Base-by-base conservation (phyloP, 2,329 filamentous ascomycete genomes). In the Penicillium oxalicum region DNA sequence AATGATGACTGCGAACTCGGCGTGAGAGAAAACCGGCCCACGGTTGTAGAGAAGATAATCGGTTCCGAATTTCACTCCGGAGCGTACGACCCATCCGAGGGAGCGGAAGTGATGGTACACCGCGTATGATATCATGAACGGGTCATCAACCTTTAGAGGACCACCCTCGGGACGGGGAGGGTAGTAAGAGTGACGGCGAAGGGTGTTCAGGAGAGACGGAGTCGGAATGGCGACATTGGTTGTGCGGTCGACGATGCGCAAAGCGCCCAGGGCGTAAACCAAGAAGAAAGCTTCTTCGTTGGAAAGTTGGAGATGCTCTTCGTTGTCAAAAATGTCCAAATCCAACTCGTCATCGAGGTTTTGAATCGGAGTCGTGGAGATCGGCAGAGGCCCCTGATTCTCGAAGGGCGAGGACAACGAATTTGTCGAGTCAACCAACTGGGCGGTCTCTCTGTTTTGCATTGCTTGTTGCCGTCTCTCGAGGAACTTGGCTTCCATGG, bases 71-170 rank as follows among this genome's bases (percentile, higher is more conserved):
- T 98, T 98, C 65, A 95, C 84, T 33, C 93, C 94, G 4, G 87
- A 83, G 11, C 94, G 85, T 0, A 94, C 86, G 1, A 96, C 88
- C 91, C 93, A 98, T 25, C 93, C 93, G 0, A 97, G 77, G 0
- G 90, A 95, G 34, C 93, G 86, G 72, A 95, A 98, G 66, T 98
- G 91, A 65, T 98, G 93, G 67, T 95, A 98, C 13, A 88, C 88
- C 9, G 83, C 83, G 62, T 97, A 98, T 49, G 88, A 84, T 0
- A 95, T 68, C 18, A 97, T 73, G 68, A 98, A 98, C 0, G 82
- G 79, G 61, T 95, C 88, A 65, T 95, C 89, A 0, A 89, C 82
- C 12, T 78, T 75, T 3, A 89, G 74, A 9, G 69, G 63, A 6
- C 65, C 61, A 18, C 61, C 64, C 11, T 61, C 38, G 11, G 60